These are phyloP conservation scores for Priceomyces melissophilus DNA, from an alignment of 805 yeast species.

Conservation along the genomic window DNA sequence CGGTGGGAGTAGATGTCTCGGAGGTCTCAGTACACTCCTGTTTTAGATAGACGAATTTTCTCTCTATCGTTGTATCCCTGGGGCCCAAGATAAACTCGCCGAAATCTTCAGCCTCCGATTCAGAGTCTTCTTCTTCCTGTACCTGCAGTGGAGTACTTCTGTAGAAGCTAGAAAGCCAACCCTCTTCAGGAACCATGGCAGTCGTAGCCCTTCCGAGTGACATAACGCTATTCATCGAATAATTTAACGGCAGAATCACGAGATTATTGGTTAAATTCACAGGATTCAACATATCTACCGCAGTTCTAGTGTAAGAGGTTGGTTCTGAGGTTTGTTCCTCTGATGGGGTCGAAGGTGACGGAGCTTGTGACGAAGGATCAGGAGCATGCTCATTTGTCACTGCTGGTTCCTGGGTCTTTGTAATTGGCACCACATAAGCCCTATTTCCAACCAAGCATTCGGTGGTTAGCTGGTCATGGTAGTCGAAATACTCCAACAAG, in stretches of 20 bases:
- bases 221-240: slow-evolving; percentile 32
- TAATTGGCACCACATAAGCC: not conserved
- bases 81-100: slow-evolving; percentile 8
- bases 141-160: not conserved
- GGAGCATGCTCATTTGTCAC: too few species aligned
- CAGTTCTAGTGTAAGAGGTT: slow-evolving; percentile 7
- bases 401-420: too few species aligned
- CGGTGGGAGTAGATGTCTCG: slow-evolving; percentile 2
- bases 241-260: slow-evolving; percentile 36
- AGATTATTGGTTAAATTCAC: slow-evolving; percentile 31
- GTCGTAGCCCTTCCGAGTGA: slow-evolving; percentile 14
- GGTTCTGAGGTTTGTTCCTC: slow-evolving; percentile 1
- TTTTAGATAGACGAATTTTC: slow-evolving; percentile 25
- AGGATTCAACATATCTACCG: slow-evolving; percentile 31
- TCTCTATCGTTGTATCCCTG: slow-evolving; percentile 11
- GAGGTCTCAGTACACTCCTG: too few species aligned
- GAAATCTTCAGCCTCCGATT: slow-evolving; percentile 4
- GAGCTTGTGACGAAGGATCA: too few species aligned
- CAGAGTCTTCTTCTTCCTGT: not conserved
- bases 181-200: slow-evolving; percentile 1
- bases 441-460: slow-evolving; percentile 12
- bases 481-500: slow-evolving; percentile 30
- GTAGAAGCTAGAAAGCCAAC: slow-evolving; percentile 13
- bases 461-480: slow-evolving; percentile 21
- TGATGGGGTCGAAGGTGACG: not conserved